Evolutionary conservation across 768 basidiomycete species (phyloP).

Genomic region (Trametes cubensis): DNA sequence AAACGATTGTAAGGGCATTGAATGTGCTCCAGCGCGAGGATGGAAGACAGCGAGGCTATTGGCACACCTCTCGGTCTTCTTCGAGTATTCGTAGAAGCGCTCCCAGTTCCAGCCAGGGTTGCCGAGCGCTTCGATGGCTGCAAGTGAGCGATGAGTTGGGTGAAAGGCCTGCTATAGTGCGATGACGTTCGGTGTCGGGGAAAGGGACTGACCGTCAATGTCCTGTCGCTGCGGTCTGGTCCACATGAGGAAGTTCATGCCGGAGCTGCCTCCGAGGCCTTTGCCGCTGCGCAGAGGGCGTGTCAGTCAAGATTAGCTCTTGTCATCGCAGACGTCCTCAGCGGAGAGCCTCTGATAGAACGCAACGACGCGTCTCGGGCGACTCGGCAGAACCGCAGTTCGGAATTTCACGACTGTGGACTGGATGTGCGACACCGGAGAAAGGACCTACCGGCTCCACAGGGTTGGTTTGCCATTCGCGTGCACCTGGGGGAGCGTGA

Average conservation of each 20-base stretch:
- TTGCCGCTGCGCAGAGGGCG: conserved; percentile 10
- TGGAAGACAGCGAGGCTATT: too few relatives aligned
- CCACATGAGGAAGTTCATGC: conserved; percentile 45
- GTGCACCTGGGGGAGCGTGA: too few relatives aligned
- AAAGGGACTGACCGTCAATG: conserved; percentile 30
- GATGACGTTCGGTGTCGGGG: neutral
- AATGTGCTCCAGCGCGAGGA: too few relatives aligned
- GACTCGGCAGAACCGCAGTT: too few relatives aligned
- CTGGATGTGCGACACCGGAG: neutral
- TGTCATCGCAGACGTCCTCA: too few relatives aligned
- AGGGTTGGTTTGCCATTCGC: conserved; percentile 17
- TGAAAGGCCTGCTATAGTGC: too few relatives aligned
- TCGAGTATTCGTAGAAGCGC: conserved; percentile 33
- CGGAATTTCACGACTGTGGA: too few relatives aligned
- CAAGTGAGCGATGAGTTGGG: too few relatives aligned
- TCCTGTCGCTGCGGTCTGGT: conserved; percentile 35
- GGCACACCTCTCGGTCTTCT: conserved; percentile 34
- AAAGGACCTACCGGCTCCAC: neutral
- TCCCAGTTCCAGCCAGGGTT: conserved; percentile 61
- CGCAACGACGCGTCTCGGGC: too few relatives aligned
- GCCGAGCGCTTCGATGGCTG: conserved; percentile 48
- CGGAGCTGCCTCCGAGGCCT: conserved; percentile 44
- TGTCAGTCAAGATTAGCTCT: neutral
- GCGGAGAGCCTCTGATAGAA: too few relatives aligned
- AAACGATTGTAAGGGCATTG: neutral